Base-by-base conservation (phyloP, 2,329 filamentous ascomycete species). In the Monosporascus sp. region DNA sequence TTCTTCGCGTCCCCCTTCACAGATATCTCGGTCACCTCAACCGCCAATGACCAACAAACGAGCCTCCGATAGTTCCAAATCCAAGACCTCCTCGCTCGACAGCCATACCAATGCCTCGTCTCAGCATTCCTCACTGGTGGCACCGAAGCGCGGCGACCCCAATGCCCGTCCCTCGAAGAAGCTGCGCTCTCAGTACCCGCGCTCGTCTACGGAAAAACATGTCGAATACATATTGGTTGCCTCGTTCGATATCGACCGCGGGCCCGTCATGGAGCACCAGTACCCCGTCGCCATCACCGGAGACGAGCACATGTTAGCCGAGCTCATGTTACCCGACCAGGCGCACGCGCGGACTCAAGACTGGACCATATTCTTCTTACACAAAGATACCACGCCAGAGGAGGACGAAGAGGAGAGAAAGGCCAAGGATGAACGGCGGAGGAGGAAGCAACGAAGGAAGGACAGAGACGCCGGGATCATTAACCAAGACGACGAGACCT, bases 351-450 rank as follows among this genome's bases (percentile, higher is more conserved):
- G 94, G 39, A 93, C 89, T 65, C 92, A 97, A 72, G 94, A 99
- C 70, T 99, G 94, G 94, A 99, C 94, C 43, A 96, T 97, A 52
- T 99, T 99, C 75, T 99, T 99, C 68, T 70, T 99, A 52, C 94
- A 99, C 74, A 97, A 97, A 70, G 94, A 99, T 69, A 89, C 87
- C 3, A 92, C 84, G 55, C 84, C 87, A 49, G 87, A 89, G 55
- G 89, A 93, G 53, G 92, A 96, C 55, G 88, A 91, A 31, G 82
- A 85, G 52, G 87, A 90, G 61, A 77, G 77, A 55, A 76, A 75
- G 51, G 77, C 77, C 39, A 85, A 81, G 59, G 74, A 78, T 63
- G 76, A 78, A 60, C 73, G 79, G 62, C 76, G 68, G 52, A 74
- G 71, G 60, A 71, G 72, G 65, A 77, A 82, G 52, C 77, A 75